These are phyloP conservation scores for Trichosporon ovoides DNA, from an alignment of 1,284 basidiomycete species.

Conservation along the genomic window DNA sequence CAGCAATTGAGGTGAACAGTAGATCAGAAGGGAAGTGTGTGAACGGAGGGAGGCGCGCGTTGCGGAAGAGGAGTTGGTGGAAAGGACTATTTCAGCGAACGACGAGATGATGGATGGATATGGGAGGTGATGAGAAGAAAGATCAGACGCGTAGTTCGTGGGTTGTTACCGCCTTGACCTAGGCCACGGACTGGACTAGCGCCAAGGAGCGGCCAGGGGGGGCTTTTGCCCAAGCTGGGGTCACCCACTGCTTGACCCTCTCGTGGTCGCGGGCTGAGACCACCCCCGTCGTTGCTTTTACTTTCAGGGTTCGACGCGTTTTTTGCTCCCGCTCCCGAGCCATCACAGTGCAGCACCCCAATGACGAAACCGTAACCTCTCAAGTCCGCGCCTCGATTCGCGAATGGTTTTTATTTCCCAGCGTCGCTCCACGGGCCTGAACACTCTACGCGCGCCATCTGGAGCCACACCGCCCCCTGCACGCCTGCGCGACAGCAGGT, in stretches of 20 bases:
- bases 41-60: not conserved
- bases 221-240: too few relatives aligned
- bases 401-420: conserved; percentile 7
- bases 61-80: not conserved
- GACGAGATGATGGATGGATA: not conserved
- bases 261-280: not conserved
- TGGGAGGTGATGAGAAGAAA: conserved; percentile 3
- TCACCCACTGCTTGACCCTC: too few relatives aligned
- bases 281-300: not conserved
- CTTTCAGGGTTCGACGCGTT: conserved; percentile 4
- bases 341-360: not conserved
- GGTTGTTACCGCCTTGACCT: not conserved
- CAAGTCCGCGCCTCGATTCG: not conserved
- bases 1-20: not conserved
- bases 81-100: not conserved
- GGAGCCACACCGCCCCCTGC: too few relatives aligned
- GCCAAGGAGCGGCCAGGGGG: not conserved
- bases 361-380: not conserved
- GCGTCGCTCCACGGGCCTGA: not conserved
- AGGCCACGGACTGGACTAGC: not conserved
- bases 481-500: too few relatives aligned
- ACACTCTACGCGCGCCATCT: too few relatives aligned
- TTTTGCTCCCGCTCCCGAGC: not conserved
- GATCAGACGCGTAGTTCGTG: conserved; percentile 7
- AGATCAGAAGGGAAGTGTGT: not conserved